Evolutionary conservation across 2,329 filamentous ascomycete species (phyloP), one percentile per base, ranked within the genome.

Genomic region (Beauveria sp.): DNA sequence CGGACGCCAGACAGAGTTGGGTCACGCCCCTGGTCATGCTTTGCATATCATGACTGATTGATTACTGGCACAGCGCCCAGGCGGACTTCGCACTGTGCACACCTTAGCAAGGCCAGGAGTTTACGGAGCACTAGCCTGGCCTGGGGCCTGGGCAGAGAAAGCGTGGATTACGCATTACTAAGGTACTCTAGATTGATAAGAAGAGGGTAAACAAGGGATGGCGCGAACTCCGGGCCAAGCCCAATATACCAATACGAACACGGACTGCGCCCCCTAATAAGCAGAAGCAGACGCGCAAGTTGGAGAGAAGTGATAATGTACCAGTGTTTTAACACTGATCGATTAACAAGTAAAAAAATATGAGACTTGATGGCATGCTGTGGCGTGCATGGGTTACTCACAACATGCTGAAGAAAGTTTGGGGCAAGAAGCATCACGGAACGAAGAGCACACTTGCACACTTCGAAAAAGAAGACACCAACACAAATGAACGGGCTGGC

Each of bases 1-100:
- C 43, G 34, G 51, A 54, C 40, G n/a, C 42, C 7, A 20, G 8
- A 9, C 14, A 22, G 8, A 34, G 31, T 54, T 12, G 38, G 24
- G 40, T 24, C n/a, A 26, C 51, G 14, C 38, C 34, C 46, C 46
- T 42, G 45, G 57, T 51, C 57, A 52, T 51, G 48, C 46, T 60
- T 60, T 60, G 48, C 57, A 52, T 43, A 60, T 60, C 57, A 43
- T 60, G 57, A 60, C 48, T 52, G 57, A 60, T 60, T 60, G 57
- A 60, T 60, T 60, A 60, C 46, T 20, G 18, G 45, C 31, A 49
- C 45, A 48, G 55, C 7, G 9, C 31, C 10, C 9, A 14, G 22
- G 45, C 9, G 7, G 46, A n/a, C 3, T 12, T 43, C 57, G 57
- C 57, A 60, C 57, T 60, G 48, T 60, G 24, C 24, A 24, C 2